Evolutionary conservation across 2,329 filamentous ascomycete genomes (phyloP), one percentile per base, ranked within the genome.

Genomic region (Fusarium subtropicale): DNA sequence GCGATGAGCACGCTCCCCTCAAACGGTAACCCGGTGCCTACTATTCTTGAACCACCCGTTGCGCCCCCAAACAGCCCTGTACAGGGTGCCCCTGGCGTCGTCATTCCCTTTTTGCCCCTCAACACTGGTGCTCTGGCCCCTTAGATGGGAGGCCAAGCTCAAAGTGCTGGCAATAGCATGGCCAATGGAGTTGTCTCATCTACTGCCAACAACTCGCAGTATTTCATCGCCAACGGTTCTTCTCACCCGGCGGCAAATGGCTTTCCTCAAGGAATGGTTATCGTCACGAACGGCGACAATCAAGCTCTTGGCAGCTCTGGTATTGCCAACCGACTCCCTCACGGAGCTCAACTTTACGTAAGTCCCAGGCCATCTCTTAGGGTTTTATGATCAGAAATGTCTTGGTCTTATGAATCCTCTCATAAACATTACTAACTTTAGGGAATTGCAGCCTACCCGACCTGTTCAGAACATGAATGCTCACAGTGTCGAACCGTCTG

Each of bases 101-200:
- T 30, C 38, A 52, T 36, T 15, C n/a, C 36, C 11, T 8, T 28
- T 24, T 52, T 44, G 55, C n/a, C 54, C 28, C 46, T 45, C 20
- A 11, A 24, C 41, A 31, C 52, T 34, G 34, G 39, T 50, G 48
- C 63, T 56, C 26, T 51, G 64, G 59, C 42, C 13, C 73, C 71
- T 71, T 75, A 74, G 73, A 63, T 70, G 64, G 73, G 73, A 47
- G 68, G 55, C 36, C 71, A 72, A 56, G 59, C 52, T 41, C 56
- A 62, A 42, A 33, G 47, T 39, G 48, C 34, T 38, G 56, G 44
- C 7, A 26, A 44, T 36, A 18, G 31, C 18, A 52, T 55, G 44
- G 18, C 33, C 18, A 26, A 44, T 22, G 16, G 34, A 12, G 24
- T 10, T 18, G 12, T n/a, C 5, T 44, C 26, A 30, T 47, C 31